Base-by-base conservation (phyloP, 2,329 filamentous ascomycete species). In the Aspergillus sp. region DNA sequence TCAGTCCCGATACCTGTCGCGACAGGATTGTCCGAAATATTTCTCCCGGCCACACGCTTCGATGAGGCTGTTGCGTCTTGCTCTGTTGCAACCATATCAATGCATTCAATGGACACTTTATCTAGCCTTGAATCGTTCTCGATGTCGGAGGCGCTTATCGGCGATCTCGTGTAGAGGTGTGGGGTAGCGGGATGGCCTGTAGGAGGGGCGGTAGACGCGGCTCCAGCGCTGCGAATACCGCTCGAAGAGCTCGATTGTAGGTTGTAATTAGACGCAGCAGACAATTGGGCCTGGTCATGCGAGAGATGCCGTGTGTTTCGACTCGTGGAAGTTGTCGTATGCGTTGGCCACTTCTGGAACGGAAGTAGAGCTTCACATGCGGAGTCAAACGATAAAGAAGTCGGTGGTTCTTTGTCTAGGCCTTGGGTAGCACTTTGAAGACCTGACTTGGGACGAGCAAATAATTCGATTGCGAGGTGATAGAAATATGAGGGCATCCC, bases 81-180 rank as follows among this genome's bases (percentile, higher is more conserved):
- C 7, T 51, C 55, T 46, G 57, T 58, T 4, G 61, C 51, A 37
- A 74, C 72, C 75, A 90, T 83, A 65, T 95, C 86, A 64, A 95
- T 82, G 58, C 87, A 88, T 64, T 91, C 83, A 34, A 96, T 81
- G 42, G 77, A 79, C 41, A 97, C 77, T n/a, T 74, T 75, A 36
- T 85, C 87, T 63, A 94, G 89, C 42, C 93, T 78, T 84, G 88
- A 91, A 65, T 97, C 91, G 43, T 67, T 47, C 35, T 59, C 43
- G 28, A 61, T 45, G 33, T 47, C 37, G 35, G 46, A 37, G 33
- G 53, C 39, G 47, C 34, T 48, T 19, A 45, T 52, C 10, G 49
- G 39, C 29, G 50, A 54, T 32, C 37, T 47, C 6, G 46, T 56
- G 50, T 28, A 65, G 59, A 33, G 42, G 33, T 36, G 41, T 34